A percentile compares a stretch with the other conserved stretches of the same genome.
Evolutionary conservation across 371 early-diverging fungal genomes (phyloP).

Genomic region (Entomophthora muscae): DNA sequence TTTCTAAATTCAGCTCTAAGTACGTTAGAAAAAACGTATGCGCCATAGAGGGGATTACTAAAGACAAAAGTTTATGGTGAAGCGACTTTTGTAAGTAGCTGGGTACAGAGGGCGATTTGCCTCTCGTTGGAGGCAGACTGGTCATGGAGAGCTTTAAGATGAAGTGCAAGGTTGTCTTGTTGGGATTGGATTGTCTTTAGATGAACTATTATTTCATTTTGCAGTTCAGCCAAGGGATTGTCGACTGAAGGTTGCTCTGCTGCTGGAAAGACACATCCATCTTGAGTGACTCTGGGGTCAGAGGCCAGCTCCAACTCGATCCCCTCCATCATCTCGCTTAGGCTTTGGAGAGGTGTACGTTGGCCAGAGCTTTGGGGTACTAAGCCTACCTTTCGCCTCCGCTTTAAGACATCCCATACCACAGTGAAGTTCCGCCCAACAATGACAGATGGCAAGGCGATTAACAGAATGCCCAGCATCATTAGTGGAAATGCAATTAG

Average conservation of each 20-base stretch:
- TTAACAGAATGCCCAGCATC: conserved; percentile 67
- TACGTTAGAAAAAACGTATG: too few species aligned
- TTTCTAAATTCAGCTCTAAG: too few species aligned
- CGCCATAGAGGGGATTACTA: too few species aligned
- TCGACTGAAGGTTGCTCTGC: background rate
- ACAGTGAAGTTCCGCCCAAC: conserved; percentile 72
- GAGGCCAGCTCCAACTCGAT: background rate
- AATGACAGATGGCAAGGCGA: conserved; percentile 74
- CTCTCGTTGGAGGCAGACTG: background rate
- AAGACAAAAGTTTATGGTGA: background rate
- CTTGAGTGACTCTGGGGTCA: background rate
- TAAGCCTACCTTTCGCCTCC: background rate
- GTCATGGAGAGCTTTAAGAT: background rate
- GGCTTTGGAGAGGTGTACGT: background rate
- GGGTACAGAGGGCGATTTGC: background rate
- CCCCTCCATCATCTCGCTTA: background rate
- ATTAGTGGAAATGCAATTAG: conserved; percentile 68
- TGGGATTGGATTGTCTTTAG: background rate
- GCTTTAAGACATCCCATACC: conserved; percentile 65
- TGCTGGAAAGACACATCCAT: background rate
- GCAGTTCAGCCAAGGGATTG: background rate
- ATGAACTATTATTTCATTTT: background rate
- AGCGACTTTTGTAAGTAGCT: background rate
- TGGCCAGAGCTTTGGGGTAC: background rate
- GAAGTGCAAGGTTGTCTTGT: background rate